Base-by-base conservation (phyloP, 2,329 filamentous ascomycete species). In the Paecilomyces niveus region DNA sequence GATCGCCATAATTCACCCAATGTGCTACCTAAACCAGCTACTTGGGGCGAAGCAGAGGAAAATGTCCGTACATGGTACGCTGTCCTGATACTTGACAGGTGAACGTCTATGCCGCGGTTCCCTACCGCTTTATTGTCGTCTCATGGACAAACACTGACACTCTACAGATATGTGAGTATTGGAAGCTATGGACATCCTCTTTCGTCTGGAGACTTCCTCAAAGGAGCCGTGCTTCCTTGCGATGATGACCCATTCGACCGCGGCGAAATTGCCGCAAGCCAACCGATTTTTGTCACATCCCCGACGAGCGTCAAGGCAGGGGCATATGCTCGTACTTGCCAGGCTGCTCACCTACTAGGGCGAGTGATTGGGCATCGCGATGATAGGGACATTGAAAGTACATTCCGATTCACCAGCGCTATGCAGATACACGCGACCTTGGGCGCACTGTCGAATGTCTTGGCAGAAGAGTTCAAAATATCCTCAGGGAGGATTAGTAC, bases 321-420 rank as follows among this genome's bases (percentile, higher is more conserved):
- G 13, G 62, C 70, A 9, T 74, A 72, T 62, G 70, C 71, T 2
- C 62, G 72, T 31, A 68, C 69, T 5, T 72, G 69, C 53, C 72
- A 75, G 59, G 70, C 70, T n/a, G 61, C 61, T 13, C 69, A 73
- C 57, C 60, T 74, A 9, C 61, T 73, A 1, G 72, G 72, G 1
- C 68, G 70, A 55, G 65, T 72, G 2, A 56, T 72, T 13, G 59
- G 63, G 1, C 66, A 73, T 39, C 56, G 68, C 31, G 67, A 72
- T 54, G 72, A 74, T 54, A 59, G 57, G 22, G 57, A 57, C 3
- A 57, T 69, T 15, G 67, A 72, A 13, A 22, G 65, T 2, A 61
- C 68, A 21, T 68, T 70, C 61, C 65, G 64, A 18, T 72, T 70
- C 56, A 59, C 67, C 7, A 68, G 72, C 58, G 72, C 71, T 2